A percentile compares a stretch with the other conserved stretches of the same genome.
Evolutionary conservation across 257 asterid genomes (phyloP).

Genomic region (Scutellaria galericulata): DNA sequence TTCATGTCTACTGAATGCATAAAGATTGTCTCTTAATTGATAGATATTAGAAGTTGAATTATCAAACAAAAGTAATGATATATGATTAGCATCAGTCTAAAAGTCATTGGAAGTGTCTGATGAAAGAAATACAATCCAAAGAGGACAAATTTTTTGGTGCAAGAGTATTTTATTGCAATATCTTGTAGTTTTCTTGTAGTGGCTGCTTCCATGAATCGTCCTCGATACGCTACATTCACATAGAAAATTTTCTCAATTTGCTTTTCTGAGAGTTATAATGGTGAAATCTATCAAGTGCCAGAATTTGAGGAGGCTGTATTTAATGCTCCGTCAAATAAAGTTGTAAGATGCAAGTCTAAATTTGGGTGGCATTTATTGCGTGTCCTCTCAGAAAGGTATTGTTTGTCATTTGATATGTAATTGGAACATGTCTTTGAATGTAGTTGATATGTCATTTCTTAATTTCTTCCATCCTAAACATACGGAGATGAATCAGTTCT

Average conservation of each 20-base stretch:
- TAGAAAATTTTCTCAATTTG: no score
- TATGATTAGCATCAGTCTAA: no score
- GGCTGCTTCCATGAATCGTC: background rate
- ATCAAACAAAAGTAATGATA: no score
- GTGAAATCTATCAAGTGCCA: constrained; percentile 51
- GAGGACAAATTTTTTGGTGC: constrained; percentile 4
- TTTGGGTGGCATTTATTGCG: background rate
- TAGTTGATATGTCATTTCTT: constrained; percentile 33
- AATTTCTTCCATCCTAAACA: constrained; percentile 33
- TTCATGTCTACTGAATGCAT: no score
- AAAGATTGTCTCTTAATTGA: no score
- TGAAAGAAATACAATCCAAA: background rate
- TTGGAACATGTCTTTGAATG: constrained; percentile 22
- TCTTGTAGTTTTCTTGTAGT: constrained; percentile 14
- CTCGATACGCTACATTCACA: background rate
- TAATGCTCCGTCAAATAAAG: constrained; percentile 49
- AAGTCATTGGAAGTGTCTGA: no score
- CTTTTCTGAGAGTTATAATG: background rate
- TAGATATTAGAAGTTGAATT: no score
- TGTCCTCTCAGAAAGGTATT: constrained; percentile 78
- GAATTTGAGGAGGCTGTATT: no score
- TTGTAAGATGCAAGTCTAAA: constrained; percentile 81
- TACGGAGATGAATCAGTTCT: constrained; percentile 76
- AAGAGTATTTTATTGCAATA: constrained; percentile 6
- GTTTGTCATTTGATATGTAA: background rate